Base-by-base conservation (phyloP, 192 early-diverging fungal genomes). In the Thamnidium elegans region DNA sequence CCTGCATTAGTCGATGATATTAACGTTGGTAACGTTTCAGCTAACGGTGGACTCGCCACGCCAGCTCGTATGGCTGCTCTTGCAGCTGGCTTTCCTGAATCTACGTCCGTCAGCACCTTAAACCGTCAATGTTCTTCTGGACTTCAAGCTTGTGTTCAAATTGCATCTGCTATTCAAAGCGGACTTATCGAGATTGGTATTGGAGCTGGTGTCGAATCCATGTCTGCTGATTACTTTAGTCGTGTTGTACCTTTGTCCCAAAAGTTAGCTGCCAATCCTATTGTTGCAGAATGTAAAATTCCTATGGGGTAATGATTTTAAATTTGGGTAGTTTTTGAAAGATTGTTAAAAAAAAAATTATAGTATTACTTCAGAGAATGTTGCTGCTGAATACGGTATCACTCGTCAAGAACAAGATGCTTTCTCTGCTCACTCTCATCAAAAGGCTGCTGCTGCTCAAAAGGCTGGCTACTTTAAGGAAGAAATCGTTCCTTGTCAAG, bases 91-190 rank as follows among this genome's bases (percentile, higher is more conserved):
- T 95, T 92, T 80, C 94, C 95, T 11, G 84, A 92, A 50, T 87
- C 84, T 13, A 88, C 91, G 14, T 74, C 92, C 55, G 82, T 93
- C 36, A 86, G 79, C 61, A 93, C 92, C 20, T 86, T 95, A 72
- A 98, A 98, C 86, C 83, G 95, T 21, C 95, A 98, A 73, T 98
- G 95, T 83, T 94, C 93, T 55, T 89, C 86, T 58, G 95, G 95
- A 48, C 86, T 98, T 19, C 91, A 94, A 62, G 93, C 95, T 15
- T 90, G 90, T 53, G 91, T 83, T 60, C 80, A 89, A 72, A 88
- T 96, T 64, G 95, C 93, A 32, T 80, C 89, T 63, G 88, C 89
- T 47, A 98, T 98, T 82, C 87, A 89, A 74, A 75, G 87, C n/a
- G 95, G 95, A 50, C 80, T 86, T 80, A 94, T 95, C 64, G 91